Base-by-base conservation (phyloP, 805 yeast species). In the Candida orba region DNA sequence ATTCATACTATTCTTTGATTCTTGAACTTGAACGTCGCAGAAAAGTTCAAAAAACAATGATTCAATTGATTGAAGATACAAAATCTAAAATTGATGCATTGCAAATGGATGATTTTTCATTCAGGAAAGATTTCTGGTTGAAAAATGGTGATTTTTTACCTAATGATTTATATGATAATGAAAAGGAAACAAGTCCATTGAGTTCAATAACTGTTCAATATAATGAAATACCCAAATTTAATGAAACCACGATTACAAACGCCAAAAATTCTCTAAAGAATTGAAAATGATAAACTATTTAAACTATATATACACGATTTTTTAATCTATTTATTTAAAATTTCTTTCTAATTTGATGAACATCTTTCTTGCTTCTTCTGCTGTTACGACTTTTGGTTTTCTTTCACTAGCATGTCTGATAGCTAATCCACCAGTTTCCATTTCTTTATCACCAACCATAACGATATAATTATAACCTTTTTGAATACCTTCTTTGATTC, bases 371-470 rank as follows among this genome's bases (percentile, higher is more conserved):
- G 80, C 72, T 46, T 80, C 82, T 7, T 74, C 76, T 1, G 69
- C 57, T 0, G 73, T 63, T 58, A 79, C 62, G 7, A 78, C 61
- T 45, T 58, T 27, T 14, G 59, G 57, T 38, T 64, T 71, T 42
- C 79, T 69, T 43, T 67, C 68, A 27, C 68, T 74, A 32, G 84
- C 66, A 7, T 77, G 60, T 57, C 96, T 73, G 9, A 91, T 72
- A 1, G 95, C 79, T 15, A 81, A 66, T 1, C 75, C 74, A 0
- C 76, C 76, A 27, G 14, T n/a, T 29, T 72, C 76, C 8, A 84
- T 67, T 61, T 93, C 99, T 51, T 78, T 77, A 52, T 89, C 96
- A 24, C 99, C 99, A 34, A 93, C 73, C 64, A 90, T 76, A n/a
- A 88, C 67, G 37, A 91, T 75, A 56, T 77, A 93, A 8, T 84